phyloP scores from a whole-genome alignment of 257 asterid genomes.

The Primulina tabacum region DNA sequence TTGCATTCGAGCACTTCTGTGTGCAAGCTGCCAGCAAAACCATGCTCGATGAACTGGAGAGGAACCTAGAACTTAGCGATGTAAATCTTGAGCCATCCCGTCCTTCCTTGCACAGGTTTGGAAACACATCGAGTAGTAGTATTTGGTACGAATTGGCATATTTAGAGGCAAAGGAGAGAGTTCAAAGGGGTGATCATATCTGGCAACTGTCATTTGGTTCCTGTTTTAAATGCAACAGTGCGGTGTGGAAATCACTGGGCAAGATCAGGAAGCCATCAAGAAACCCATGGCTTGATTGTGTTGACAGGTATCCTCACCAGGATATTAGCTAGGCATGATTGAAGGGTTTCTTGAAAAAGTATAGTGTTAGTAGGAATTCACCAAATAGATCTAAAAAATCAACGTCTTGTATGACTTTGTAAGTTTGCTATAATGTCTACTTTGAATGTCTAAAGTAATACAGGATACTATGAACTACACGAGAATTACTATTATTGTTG shows the following conservation, averaged over 20 bases:
- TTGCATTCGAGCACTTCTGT: conserved; percentile 93
- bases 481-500: too few species aligned
- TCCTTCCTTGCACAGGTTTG: conserved; percentile 72
- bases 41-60: conserved; percentile 81
- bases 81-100: conserved; percentile 75
- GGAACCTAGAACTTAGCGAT: conserved; percentile 77
- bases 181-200: conserved; percentile 66
- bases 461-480: too few species aligned
- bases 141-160: conserved; percentile 93
- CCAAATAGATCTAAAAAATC: background rate
- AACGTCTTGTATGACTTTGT: background rate
- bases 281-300: conserved; percentile 77
- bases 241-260: conserved; percentile 72
- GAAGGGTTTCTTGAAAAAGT: background rate
- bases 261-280: conserved; percentile 33
- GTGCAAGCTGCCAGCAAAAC: conserved; percentile 85
- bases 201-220: conserved; percentile 98
- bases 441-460: background rate
- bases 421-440: background rate
- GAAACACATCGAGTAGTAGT: conserved; percentile 96
- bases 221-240: conserved; percentile 91
- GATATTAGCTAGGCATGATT: conserved; percentile 14
- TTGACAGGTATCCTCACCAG: conserved; percentile 51
- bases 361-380: background rate
- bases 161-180: conserved; percentile 73